Evolutionary conservation across 345 rosid species (phyloP).

Genomic region (Corchorus olitorius): DNA sequence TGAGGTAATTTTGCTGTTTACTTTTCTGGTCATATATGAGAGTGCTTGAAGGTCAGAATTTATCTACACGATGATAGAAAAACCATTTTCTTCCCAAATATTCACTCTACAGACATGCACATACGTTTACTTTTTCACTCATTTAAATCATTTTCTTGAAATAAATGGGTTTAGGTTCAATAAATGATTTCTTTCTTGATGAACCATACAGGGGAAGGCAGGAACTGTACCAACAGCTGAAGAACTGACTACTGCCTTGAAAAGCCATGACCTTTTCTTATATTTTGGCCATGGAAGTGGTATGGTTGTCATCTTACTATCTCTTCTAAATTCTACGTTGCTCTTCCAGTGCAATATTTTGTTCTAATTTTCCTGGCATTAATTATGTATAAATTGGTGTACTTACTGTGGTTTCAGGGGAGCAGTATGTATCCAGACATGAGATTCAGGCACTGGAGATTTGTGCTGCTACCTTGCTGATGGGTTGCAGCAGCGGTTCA

Average conservation of each 20-base stretch:
- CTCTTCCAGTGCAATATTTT: neutral
- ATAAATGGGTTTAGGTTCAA: neutral
- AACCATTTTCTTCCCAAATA: neutral
- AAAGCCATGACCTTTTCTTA: slow-evolving; percentile 80
- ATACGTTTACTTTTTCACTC: neutral
- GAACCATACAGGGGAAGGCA: slow-evolving; percentile 67
- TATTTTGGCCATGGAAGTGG: slow-evolving; percentile 98
- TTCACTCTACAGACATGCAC: neutral
- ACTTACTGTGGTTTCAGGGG: slow-evolving; percentile 45
- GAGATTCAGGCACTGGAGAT: slow-evolving; percentile 73
- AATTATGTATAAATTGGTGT: slow-evolving; percentile 7
- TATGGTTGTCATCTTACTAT: slow-evolving; percentile 32
- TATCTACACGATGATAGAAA: neutral
- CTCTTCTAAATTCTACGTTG: neutral
- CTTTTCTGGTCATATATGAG: neutral
- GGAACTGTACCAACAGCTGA: slow-evolving; percentile 70
- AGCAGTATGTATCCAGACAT: slow-evolving; percentile 64
- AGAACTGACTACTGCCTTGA: slow-evolving; percentile 72
- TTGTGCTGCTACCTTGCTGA: slow-evolving; percentile 79
- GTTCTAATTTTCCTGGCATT: slow-evolving; percentile 22
- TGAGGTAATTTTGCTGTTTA: slow-evolving; percentile 48
- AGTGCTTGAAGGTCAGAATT: neutral
- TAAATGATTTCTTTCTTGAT: neutral
- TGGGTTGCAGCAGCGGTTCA: slow-evolving; percentile 98
- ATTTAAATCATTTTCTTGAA: neutral